Evolutionary conservation across 306 rosid genomes (phyloP).

Genomic region (Lathyrus aphaca): DNA sequence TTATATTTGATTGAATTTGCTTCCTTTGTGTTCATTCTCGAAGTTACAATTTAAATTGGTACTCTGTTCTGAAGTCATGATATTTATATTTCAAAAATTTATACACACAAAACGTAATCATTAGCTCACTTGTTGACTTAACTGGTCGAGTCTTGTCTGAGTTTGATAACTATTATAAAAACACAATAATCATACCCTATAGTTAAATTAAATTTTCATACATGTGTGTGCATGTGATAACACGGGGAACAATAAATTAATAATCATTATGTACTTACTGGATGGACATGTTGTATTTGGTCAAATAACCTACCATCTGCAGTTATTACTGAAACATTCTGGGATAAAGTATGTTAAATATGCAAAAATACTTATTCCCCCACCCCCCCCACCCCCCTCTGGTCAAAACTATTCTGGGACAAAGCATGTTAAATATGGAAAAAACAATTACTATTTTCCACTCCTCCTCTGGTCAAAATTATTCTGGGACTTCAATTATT

Average conservation of each 20-base stretch:
- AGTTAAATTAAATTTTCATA: not conserved
- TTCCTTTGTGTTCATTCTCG: constrained; percentile 12
- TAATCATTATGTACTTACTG: not conserved
- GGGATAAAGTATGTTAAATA: too few species aligned
- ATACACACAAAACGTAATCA: not conserved
- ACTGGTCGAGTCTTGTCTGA: constrained; percentile 1
- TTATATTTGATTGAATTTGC: constrained; percentile 30
- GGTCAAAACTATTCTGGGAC: too few species aligned
- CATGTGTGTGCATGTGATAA: not conserved
- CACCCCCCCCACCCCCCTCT: too few species aligned
- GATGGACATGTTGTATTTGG: constrained; percentile 2
- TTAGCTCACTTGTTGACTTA: constrained; percentile 16
- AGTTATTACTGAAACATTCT: not conserved
- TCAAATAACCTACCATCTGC: not conserved
- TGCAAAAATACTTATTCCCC: too few species aligned
- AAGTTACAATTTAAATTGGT: constrained; percentile 20
- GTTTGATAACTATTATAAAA: constrained; percentile 25
- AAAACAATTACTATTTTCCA: too few species aligned
- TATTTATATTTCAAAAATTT: constrained; percentile 26
- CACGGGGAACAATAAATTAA: constrained; percentile 9
- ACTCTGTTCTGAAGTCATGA: constrained; percentile 29
- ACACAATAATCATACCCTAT: constrained; percentile 8
- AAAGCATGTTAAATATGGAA: too few species aligned
- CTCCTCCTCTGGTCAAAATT: not conserved
- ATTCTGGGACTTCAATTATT: not conserved